Evolutionary conservation across 345 rosid species (phyloP), one percentile per base, ranked within the genome.

Genomic region (Bruguiera parviflora): DNA sequence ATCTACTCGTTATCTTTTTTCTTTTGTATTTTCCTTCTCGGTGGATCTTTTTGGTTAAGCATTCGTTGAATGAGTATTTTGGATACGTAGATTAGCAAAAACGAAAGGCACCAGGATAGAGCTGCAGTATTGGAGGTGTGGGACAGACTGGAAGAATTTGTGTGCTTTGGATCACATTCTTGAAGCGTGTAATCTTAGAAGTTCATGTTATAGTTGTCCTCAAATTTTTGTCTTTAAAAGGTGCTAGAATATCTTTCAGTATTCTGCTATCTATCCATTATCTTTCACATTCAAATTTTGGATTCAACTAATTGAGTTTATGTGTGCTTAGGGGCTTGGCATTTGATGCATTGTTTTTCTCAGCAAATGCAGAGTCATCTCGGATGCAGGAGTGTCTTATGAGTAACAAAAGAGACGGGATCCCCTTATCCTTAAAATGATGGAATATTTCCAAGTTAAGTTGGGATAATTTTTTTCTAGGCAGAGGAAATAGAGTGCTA

Each of bases 111-210:
- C 78, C 96, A 90, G 71, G 99, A 95, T 65, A 83, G 96, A 53
- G 91, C 99, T 65, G 99, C 98, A 21, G 98, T 97, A 7, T 80
- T 95, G 79, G 96, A 95, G 87, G 96, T 95, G 73, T 92, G 97
- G 98, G 96, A 92, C 76, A 82, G 89, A 77, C 84, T 92, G 6
- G 96, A 95, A 83, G 96, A 88, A 71, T 92, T 95, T 79, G 87
- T 95, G 58, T 91, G 89, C 68, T 82, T 96, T 28, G 86, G 90
- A 22, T 90, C 97, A 4, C 99, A 84, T 82, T 82, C 88, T 65
- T 95, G 83, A 84, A 76, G 35, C 5, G 28, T 43, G 66, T 66
- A 58, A 66, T 64, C 49, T 67, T 21, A 35, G 77, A 67, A 68
- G 75, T 71, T 72, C 32, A 73, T 69, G 51, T 66, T 73, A 66